A percentile compares a stretch with the other conserved stretches of the same genome.
Evolutionary conservation across 2,329 filamentous ascomycete species (phyloP).

Genomic region (Pestalotiopsis sp.): DNA sequence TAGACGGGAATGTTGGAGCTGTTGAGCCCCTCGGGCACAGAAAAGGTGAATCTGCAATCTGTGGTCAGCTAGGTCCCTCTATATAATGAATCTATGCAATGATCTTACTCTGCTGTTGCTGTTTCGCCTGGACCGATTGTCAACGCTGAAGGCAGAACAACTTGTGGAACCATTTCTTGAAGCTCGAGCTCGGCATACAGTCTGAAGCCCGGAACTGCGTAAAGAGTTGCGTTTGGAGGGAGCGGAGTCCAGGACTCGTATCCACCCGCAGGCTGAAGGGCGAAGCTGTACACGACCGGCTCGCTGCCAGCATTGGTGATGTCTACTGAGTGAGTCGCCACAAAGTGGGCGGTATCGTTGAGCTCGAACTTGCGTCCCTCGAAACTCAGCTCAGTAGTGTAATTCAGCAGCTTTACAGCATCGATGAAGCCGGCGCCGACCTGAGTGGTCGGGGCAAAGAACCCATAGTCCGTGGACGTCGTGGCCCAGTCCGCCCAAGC

Average conservation of each 20-base stretch:
- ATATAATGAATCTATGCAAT: not conserved
- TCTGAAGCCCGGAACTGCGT: constrained; percentile 17
- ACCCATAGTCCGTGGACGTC: constrained; percentile 18
- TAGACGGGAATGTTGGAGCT: constrained; percentile 33
- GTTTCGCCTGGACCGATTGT: constrained; percentile 20
- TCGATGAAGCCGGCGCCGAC: constrained; percentile 43
- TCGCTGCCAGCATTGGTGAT: constrained; percentile 40
- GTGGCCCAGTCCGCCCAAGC: constrained; percentile 29
- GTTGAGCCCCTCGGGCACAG: constrained; percentile 28
- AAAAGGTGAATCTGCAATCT: constrained; percentile 19
- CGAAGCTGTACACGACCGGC: constrained; percentile 37
- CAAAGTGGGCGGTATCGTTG: constrained; percentile 45
- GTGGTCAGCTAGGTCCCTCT: not conserved
- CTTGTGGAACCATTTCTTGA: constrained; percentile 19
- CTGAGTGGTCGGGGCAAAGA: constrained; percentile 39
- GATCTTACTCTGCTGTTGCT: constrained; percentile 20
- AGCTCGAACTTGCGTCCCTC: constrained; percentile 43
- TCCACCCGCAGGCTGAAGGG: constrained; percentile 25
- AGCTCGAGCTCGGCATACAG: constrained; percentile 20
- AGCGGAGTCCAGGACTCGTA: constrained; percentile 22
- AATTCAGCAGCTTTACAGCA: constrained; percentile 37
- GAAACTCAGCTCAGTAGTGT: constrained; percentile 35
- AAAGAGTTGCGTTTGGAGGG: constrained; percentile 14
- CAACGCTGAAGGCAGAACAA: constrained; percentile 18
- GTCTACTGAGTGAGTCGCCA: constrained; percentile 33